phyloP scores from a whole-genome alignment of 148 eudicot genomes.

The Chenopodium berlandieri region DNA sequence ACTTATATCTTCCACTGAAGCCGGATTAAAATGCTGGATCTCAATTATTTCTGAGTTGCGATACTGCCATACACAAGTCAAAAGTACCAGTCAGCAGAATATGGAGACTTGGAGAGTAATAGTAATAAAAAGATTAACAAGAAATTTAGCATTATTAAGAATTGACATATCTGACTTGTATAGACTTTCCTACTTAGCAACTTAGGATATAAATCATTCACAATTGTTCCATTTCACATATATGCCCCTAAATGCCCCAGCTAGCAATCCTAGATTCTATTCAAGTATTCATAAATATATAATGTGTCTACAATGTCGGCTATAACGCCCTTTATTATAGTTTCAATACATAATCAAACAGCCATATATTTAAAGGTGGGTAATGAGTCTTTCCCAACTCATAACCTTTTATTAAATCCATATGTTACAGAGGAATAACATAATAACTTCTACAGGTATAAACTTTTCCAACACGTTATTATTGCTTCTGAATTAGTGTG shows the following conservation, averaged over 20 bases:
- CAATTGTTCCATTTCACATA: background rate
- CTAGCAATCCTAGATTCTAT: background rate
- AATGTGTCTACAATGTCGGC: no score
- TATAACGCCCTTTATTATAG: background rate
- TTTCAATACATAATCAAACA: background rate
- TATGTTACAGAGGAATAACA: no score
- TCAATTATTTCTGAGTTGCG: slow-evolving; percentile 66
- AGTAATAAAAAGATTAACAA: background rate
- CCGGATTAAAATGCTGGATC: slow-evolving; percentile 54
- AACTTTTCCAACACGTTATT: background rate
- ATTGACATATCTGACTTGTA: background rate
- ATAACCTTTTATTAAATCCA: no score
- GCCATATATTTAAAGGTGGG: background rate
- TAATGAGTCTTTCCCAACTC: no score
- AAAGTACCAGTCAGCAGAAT: background rate
- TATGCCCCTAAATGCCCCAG: background rate
- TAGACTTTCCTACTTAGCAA: background rate
- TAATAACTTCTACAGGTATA: no score
- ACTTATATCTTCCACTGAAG: slow-evolving; percentile 64
- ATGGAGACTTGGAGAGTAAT: background rate
- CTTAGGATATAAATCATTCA: background rate
- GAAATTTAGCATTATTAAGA: background rate
- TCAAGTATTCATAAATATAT: background rate
- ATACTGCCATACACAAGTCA: slow-evolving; percentile 43
- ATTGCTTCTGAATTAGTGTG: background rate